Base-by-base conservation (phyloP, 345 rosid genomes). In the Trapa incisa region DNA sequence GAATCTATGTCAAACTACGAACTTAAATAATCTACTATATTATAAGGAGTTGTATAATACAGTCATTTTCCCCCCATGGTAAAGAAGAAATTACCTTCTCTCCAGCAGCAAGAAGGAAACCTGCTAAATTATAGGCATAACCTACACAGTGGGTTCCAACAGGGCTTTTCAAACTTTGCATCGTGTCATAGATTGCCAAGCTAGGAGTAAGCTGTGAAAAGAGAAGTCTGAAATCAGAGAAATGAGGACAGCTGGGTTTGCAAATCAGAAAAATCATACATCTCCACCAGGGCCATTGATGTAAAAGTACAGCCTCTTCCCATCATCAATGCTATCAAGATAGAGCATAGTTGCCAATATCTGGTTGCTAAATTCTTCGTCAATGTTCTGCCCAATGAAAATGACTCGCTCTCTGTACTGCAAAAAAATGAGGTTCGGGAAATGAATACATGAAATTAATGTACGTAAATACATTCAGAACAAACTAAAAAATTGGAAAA, bases 251-350 rank as follows among this genome's bases (percentile, higher is more conserved):
- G 38, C 53, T 68, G 45, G 70, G 50, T 65, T 33, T 42, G 48
- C 39, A 50, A 68, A 61, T 61, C 7, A 41, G 4, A 41, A 3
- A 54, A 67, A 77, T 22, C 94, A 77, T 65, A 88, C 96, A 78
- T 93, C 98, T 38, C 98, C 98, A 41, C 98, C 98, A 13, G 92
- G 92, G 57, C 97, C 87, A 69, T 81, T 88, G 48, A 93, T 65
- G 78, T 87, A 88, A 63, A 90, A 69, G 72, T 80, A 85, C 36
- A 90, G 79, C 78, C 78, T 84, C 72, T 82, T 87, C 9, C 77
- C 70, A 74, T 90, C 92, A 70, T 93, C 92, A 53, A 86, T 68
- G 64, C 84, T 85, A 73, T 93, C 98, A 22, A 93, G 97, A 76
- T 93, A 93, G 78, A 93, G 75, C 95, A 93, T 82, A 17, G 94